Percentiles rank a stretch among this genome's conserved stretches.
Conservation (phyloP, 1,139 yeast species). For the Pichia sp. region DNA sequence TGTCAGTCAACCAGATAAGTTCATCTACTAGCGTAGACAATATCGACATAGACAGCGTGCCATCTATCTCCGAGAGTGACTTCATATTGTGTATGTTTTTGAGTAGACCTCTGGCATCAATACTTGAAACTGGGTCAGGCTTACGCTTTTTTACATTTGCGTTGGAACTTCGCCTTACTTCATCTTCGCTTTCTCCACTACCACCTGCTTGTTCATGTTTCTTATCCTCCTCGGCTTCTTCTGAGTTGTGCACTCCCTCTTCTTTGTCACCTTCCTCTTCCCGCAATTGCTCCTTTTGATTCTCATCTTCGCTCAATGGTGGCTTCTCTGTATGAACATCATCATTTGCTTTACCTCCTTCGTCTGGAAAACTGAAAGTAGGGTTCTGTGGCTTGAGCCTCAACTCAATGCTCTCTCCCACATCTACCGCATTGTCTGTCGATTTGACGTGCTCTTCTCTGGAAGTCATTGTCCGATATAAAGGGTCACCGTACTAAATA, state of each 20-base stretch:
- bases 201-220: not conserved
- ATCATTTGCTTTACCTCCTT: not conserved
- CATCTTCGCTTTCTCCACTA: not conserved
- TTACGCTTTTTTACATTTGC: constrained; percentile 2
- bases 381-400: constrained; percentile 27
- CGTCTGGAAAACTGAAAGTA: constrained; percentile 22
- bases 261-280: not conserved
- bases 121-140: constrained; percentile 8
- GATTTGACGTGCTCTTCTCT: not conserved
- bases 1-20: constrained; percentile 12
- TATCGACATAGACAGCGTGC: constrained; percentile 23
- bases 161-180: not conserved
- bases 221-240: not conserved
- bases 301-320: constrained; percentile 3
- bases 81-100: constrained; percentile 8
- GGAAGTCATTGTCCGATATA: not conserved
- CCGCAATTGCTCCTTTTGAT: not conserved
- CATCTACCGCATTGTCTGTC: constrained; percentile 1
- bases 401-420: constrained; percentile 19
- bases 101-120: constrained; percentile 16
- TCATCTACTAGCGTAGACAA: constrained; percentile 10
- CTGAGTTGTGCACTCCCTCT: not conserved
- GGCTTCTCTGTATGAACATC: constrained; percentile 7
- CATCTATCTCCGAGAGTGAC: constrained; percentile 16
- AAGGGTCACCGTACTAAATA: too few relatives aligned